A percentile compares a stretch with the other conserved stretches of the same genome.
phyloP scores from a whole-genome alignment of 805 yeast genomes.

The Lachancea lanzarotensis region DNA sequence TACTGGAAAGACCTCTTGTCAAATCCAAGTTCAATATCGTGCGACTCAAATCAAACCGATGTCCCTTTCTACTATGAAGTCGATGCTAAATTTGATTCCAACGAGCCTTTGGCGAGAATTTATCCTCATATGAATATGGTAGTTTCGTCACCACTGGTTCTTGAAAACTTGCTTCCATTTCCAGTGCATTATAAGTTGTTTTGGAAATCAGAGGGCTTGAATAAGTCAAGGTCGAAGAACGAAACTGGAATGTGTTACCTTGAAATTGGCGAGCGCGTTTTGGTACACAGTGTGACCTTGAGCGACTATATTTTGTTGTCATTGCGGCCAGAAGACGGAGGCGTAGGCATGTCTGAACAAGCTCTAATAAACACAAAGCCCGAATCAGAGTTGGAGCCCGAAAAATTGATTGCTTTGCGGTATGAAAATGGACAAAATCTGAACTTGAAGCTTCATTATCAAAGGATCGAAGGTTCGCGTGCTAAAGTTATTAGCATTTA shows the following conservation, averaged over 20 bases:
- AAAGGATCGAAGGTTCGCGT: constrained; percentile 41
- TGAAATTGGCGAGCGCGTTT: constrained; percentile 57
- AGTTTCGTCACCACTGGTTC: constrained; percentile 77
- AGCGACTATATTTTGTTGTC: constrained; percentile 65
- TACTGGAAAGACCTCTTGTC: constrained; percentile 58
- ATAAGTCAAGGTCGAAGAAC: constrained; percentile 56
- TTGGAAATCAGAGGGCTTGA: constrained; percentile 52
- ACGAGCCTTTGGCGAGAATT: constrained; percentile 64
- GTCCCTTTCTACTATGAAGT: constrained; percentile 64
- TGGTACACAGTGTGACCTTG: constrained; percentile 74
- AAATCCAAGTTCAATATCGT: constrained; percentile 50
- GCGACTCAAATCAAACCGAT: constrained; percentile 42
- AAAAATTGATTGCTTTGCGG: constrained; percentile 44
- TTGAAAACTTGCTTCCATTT: constrained; percentile 79
- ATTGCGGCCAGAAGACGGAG: constrained; percentile 50
- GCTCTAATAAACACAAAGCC: constrained; percentile 43
- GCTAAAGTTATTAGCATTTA: constrained; percentile 62
- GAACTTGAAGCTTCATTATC: constrained; percentile 58
- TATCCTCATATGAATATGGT: constrained; percentile 81
- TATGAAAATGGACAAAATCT: constrained; percentile 63
- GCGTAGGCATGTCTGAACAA: constrained; percentile 32
- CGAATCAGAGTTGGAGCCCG: constrained; percentile 50
- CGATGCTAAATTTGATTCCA: constrained; percentile 53
- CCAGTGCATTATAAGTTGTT: constrained; percentile 69
- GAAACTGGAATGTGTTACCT: constrained; percentile 29